Percentiles rank a stretch among this genome's conserved stretches.
Conservation (phyloP, 805 yeast species). For the Vanderwaltozyma verrucispora region DNA sequence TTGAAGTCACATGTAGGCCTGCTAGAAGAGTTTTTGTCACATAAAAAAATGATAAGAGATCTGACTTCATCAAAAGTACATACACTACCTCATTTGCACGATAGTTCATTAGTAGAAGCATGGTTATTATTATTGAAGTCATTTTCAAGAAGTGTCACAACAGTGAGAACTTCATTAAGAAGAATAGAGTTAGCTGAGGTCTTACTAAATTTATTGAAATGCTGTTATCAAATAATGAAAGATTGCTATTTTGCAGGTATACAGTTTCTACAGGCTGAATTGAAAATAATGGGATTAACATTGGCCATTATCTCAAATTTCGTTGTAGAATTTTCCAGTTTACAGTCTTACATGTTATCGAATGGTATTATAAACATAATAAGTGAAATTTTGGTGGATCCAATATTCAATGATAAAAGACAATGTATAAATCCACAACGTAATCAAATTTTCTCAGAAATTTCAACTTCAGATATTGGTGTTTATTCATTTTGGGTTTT, state of each 20-base stretch:
- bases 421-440: background rate
- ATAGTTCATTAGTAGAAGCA: slow-evolving; percentile 15
- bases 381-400: slow-evolving; percentile 18
- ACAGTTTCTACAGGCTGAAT: slow-evolving; percentile 17
- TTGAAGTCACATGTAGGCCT: slow-evolving; percentile 15
- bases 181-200: slow-evolving; percentile 20
- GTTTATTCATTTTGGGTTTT: slow-evolving; percentile 29
- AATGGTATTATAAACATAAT: slow-evolving; percentile 28
- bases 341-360: slow-evolving; percentile 29
- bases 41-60: slow-evolving; percentile 8
- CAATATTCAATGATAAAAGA: slow-evolving; percentile 15
- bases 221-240: slow-evolving; percentile 9
- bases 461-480: slow-evolving; percentile 13
- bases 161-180: slow-evolving; percentile 21
- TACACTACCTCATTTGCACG: slow-evolving; percentile 17
- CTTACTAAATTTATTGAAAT: slow-evolving; percentile 11
- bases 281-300: slow-evolving; percentile 19
- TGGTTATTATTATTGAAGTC: slow-evolving; percentile 26
- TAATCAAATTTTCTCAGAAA: slow-evolving; percentile 1
- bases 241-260: slow-evolving; percentile 14
- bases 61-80: background rate
- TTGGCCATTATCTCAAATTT: slow-evolving; percentile 35
- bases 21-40: slow-evolving; percentile 12
- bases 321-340: slow-evolving; percentile 36
- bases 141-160: slow-evolving; percentile 26